Base-by-base conservation (phyloP, 352 stramenopile species). In the Pythium brassicae region DNA sequence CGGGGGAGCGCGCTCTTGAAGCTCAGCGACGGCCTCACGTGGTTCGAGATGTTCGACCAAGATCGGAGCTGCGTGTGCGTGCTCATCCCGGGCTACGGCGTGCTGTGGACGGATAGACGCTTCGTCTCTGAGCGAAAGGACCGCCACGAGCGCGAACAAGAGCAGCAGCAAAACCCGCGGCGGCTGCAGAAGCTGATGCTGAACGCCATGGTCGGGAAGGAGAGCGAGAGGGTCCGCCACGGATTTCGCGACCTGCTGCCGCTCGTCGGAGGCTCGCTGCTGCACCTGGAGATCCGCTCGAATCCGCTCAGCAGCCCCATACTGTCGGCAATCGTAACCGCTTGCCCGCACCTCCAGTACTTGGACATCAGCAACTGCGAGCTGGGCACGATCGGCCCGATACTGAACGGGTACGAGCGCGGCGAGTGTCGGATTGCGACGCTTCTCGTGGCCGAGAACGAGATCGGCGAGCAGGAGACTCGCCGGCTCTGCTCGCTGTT, bases 361-460 rank as follows among this genome's bases (percentile, higher is more conserved):
- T 50, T 86, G n/a, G 68, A 79, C 55, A 14, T 83, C 25, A 66
- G 70, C 47, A 53, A 47, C 4, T 86, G 75, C 54, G 62, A 71
- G 50, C 50, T 86, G 19, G 35, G 32, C 7, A 61, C 65, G 19
- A 72, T 83, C 20, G 22, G 22, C 14, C 50, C 68, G 48, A 59
- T 86, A 14, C 53, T 72, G 6, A 49, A 52, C 3, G 61, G 55
- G 2, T 78, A 74, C 55, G 39, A 48, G 19, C 5, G 20, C 11
- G 58, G 50, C 1, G 26, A 45, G 6, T 81, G 68, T 34, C 44
- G 34, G 6, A 51, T 86, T 4, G 29, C 60, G 34, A 63, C 59
- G 11, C 59, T 86, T 4, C 68, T 82, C 26, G 47, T 75, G 17
- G 50, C 62, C 1, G 60, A 79, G 10, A 86, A 86, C 48, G 35